Evolutionary conservation across 2,329 filamentous ascomycete genomes (phyloP).

Genomic region (Chrysosporium queenslandicum): DNA sequence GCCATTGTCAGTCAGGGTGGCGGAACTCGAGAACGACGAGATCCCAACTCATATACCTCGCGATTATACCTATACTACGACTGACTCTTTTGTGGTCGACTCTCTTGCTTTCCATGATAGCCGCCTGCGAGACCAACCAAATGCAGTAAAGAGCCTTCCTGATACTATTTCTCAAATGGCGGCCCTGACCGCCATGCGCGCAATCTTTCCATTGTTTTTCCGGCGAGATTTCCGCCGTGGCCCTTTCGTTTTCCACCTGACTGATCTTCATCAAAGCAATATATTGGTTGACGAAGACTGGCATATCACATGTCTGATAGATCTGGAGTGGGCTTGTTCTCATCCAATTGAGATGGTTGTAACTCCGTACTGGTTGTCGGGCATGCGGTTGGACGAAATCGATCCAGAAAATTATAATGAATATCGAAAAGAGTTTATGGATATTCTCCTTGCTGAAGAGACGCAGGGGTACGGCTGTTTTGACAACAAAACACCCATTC

Average conservation of each 20-base stretch:
- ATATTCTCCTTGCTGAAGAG: conserved; percentile 5
- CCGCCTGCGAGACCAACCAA: conserved; percentile 28
- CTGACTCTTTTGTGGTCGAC: conserved; percentile 27
- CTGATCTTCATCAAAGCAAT: conserved; percentile 36
- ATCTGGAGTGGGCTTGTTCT: conserved; percentile 29
- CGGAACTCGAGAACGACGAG: conserved; percentile 28
- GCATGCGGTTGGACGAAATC: conserved; percentile 16
- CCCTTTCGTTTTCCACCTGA: conserved; percentile 31
- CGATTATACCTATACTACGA: conserved; percentile 24
- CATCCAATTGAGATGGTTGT: conserved; percentile 24
- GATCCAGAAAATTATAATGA: not conserved
- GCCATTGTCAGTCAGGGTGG: conserved; percentile 27
- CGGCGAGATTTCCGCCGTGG: conserved; percentile 21
- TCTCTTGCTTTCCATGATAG: conserved; percentile 29
- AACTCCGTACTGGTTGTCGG: conserved; percentile 25
- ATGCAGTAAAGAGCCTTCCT: conserved; percentile 22
- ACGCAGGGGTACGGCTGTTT: not conserved
- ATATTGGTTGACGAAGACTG: conserved; percentile 27
- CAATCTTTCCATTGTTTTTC: conserved; percentile 23
- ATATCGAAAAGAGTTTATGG: conserved; percentile 1
- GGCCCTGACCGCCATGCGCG: conserved; percentile 24
- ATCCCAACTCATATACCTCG: conserved; percentile 26
- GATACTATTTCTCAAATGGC: conserved; percentile 28
- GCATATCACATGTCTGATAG: conserved; percentile 27
- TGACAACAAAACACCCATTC: not conserved